These are phyloP conservation scores for Diddensiella santjacobensis DNA, from an alignment of 805 yeast species.

Conservation along the genomic window DNA sequence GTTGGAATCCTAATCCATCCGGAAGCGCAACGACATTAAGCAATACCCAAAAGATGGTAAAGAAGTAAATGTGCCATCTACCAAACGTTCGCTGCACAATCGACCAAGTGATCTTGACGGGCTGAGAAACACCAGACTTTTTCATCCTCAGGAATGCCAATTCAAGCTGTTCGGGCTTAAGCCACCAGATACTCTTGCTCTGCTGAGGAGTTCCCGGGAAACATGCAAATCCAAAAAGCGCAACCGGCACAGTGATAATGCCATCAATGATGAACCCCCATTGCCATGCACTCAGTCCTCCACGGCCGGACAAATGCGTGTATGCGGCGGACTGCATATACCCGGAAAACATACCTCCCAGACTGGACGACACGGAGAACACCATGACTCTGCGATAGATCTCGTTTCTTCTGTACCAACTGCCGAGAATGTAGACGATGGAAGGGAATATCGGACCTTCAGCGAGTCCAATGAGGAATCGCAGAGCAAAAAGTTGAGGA, in stretches of 20 bases:
- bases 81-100: constrained; percentile 27
- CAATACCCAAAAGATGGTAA: constrained; percentile 35
- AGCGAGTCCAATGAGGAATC: constrained; percentile 43
- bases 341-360: constrained; percentile 44
- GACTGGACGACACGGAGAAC: constrained; percentile 38
- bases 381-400: constrained; percentile 41
- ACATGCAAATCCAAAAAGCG: constrained; percentile 40
- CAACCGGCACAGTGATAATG: constrained; percentile 41
- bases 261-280: constrained; percentile 58
- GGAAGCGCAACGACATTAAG: constrained; percentile 40
- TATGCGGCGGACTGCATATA: constrained; percentile 44
- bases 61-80: constrained; percentile 35
- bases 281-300: constrained; percentile 45
- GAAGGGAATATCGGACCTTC: constrained; percentile 44
- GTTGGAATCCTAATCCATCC: constrained; percentile 40
- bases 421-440: constrained; percentile 42
- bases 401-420: constrained; percentile 45
- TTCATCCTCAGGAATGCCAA: constrained; percentile 33
- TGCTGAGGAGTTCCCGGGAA: constrained; percentile 49
- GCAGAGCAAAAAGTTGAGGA: constrained; percentile 38
- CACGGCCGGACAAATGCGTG: constrained; percentile 37
- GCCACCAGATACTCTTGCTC: constrained; percentile 34
- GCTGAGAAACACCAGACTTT: constrained; percentile 27
- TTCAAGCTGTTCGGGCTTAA: constrained; percentile 31
- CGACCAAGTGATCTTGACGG: constrained; percentile 22